phyloP scores from a whole-genome alignment of 371 early-diverging fungal genomes.

The Zopfochytrium polystomum region DNA sequence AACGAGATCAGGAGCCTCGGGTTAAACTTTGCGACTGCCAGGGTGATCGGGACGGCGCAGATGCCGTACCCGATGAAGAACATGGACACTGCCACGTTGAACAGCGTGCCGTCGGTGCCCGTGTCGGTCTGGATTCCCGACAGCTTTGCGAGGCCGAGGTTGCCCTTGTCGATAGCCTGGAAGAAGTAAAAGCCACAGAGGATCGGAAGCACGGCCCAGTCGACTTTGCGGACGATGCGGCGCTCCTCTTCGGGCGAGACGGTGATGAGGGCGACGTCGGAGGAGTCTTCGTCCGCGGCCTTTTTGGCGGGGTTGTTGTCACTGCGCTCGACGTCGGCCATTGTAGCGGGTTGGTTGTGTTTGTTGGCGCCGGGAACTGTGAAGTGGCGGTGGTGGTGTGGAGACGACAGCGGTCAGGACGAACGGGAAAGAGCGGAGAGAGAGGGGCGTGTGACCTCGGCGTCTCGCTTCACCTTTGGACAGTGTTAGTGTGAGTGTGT shows the following conservation, averaged over 20 bases:
- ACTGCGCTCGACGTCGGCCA: too few species aligned
- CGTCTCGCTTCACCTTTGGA: too few species aligned
- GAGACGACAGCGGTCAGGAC: too few species aligned
- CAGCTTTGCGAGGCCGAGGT: conserved; percentile 8
- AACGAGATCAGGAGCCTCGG: conserved; percentile 9
- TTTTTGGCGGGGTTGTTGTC: too few species aligned
- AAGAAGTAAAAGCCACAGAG: conserved; percentile 20
- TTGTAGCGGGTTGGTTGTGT: too few species aligned
- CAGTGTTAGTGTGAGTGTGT: too few species aligned
- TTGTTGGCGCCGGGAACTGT: too few species aligned
- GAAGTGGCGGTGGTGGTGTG: too few species aligned
- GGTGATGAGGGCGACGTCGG: too few species aligned
- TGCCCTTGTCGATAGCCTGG: conserved; percentile 22
- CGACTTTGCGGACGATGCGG: conserved; percentile 2
- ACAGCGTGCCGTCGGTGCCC: conserved; percentile 3
- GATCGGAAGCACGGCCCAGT: conserved; percentile 12
- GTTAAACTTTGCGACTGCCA: neutral
- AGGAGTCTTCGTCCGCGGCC: too few species aligned
- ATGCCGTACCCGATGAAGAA: conserved; percentile 13
- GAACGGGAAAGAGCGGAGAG: too few species aligned
- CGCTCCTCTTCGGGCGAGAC: neutral
- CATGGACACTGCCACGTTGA: conserved; percentile 14
- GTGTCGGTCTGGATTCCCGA: conserved; percentile 14
- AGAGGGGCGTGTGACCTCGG: too few species aligned
- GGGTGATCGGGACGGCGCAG: neutral